Base-by-base conservation (phyloP, 2,329 filamentous ascomycete genomes). In the Beauveria sp. region DNA sequence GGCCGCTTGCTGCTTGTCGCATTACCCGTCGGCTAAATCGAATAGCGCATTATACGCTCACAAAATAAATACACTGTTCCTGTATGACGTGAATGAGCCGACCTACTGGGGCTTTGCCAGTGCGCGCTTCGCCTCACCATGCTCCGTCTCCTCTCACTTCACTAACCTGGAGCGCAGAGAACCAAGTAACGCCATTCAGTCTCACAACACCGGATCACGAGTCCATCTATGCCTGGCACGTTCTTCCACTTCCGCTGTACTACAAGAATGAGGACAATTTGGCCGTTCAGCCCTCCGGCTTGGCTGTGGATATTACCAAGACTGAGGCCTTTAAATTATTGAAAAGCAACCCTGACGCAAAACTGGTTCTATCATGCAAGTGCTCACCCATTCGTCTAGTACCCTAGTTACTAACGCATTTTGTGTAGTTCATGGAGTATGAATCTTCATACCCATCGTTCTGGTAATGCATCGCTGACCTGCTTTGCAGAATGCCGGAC, bases 31-130 rank as follows among this genome's bases (percentile, higher is more conserved):
- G 10, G 40, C 24, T 34, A 10, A 20, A 18, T 12, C 7, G 5
- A 20, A 6, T 45, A 96, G 92, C 70, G 87, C 89, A 26, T 74
- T 97, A 6, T 99, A 98, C 72, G 87, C 88, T 31, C 88, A 98
- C 74, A 89, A 88, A 64, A 73, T 96, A 66, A 88, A 91, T 65
- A 88, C 87, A 3, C 79, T 84, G 3, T 85, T 82, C 72, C 92
- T 86, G 83, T 80, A 88, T 66, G 85, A 96, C 70, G 73, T 93
- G 49, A 84, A 91, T 64, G 80, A 86, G 63, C 90, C 92, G 0
- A 89, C 96, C 71, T 82, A 83, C 66, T 96, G 91, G 80, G 93
- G 93, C 0, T 97, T 96, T 73, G 86, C 90, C 60, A 89, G 90
- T 93, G 74, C 63, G 72, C 68, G 31, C 26, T 18, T 31, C 6